These are phyloP conservation scores for Circinella minor DNA, from an alignment of 371 early-diverging fungal species.

Conservation along the genomic window DNA sequence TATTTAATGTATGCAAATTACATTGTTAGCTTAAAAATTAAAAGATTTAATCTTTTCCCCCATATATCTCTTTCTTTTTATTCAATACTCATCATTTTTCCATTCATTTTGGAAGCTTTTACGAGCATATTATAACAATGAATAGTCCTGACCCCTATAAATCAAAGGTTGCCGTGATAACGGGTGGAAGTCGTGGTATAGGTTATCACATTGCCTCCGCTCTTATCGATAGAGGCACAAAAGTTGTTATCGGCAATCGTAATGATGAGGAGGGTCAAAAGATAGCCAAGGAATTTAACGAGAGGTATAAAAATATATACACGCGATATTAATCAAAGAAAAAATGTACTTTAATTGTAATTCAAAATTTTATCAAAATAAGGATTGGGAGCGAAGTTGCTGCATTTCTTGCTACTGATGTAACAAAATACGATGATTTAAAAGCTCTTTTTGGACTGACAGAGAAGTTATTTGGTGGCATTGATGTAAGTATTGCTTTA, in stretches of 20 bases:
- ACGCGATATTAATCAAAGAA: no score
- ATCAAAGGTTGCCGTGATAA: constrained; percentile 68
- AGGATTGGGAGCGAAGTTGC: constrained; percentile 25
- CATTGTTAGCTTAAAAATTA: no score
- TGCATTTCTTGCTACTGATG: constrained; percentile 59
- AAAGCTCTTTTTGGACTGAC: constrained; percentile 47
- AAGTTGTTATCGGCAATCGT: constrained; percentile 67
- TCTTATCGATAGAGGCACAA: constrained; percentile 56
- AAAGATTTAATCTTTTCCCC: no score
- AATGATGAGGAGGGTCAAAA: constrained; percentile 43
- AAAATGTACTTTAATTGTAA: no score
- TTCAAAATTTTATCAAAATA: no score
- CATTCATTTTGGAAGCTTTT: no score
- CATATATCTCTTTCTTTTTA: no score
- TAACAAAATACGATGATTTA: constrained; percentile 50
- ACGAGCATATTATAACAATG: not conserved
- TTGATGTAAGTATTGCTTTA: constrained; percentile 6
- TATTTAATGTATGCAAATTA: no score
- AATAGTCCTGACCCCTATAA: not conserved
- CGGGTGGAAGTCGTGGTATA: constrained; percentile 68
- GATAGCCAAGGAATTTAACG: constrained; percentile 35
- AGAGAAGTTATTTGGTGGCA: constrained; percentile 52
- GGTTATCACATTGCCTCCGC: constrained; percentile 60
- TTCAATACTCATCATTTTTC: no score
- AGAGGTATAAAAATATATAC: no score